Evolutionary conservation across 78 protist genomes (phyloP).

Genomic region (Emiliania huxleyi): DNA sequence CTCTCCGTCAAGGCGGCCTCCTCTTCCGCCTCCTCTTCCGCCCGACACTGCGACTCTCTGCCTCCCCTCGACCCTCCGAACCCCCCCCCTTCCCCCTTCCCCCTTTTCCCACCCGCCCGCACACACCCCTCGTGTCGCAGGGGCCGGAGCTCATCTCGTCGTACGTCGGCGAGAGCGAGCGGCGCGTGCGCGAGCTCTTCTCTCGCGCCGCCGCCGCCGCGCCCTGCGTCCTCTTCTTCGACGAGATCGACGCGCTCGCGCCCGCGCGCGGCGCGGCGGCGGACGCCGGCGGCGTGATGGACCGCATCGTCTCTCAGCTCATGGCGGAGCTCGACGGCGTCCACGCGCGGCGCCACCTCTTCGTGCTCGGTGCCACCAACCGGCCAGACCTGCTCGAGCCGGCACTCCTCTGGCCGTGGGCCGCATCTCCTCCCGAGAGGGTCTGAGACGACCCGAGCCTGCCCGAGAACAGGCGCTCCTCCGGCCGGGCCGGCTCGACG

Average conservation of each 20-base stretch:
- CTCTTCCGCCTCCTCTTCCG: constrained; percentile 57
- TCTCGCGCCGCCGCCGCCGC: constrained; percentile 62
- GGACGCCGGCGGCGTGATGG: constrained; percentile 78
- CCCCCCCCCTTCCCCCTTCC: no score
- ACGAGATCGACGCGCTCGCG: constrained; percentile 88
- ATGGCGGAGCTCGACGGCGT: constrained; percentile 81
- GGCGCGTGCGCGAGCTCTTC: constrained; percentile 77
- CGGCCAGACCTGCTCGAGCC: constrained; percentile 91
- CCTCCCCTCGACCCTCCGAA: no score
- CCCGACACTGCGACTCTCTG: no score
- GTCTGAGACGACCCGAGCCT: no score
- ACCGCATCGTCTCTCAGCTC: constrained; percentile 68
- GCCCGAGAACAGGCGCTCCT: no score
- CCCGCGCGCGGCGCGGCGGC: constrained; percentile 79
- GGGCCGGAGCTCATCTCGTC: constrained; percentile 86
- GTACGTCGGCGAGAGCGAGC: constrained; percentile 89
- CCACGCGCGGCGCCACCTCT: constrained; percentile 53
- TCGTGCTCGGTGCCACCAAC: constrained; percentile 95
- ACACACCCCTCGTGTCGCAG: no score
- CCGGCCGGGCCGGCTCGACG: constrained; percentile 79
- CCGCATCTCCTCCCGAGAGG: no score
- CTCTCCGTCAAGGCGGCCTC: constrained; percentile 55
- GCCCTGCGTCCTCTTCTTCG: constrained; percentile 89
- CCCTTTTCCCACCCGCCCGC: no score
- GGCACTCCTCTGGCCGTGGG: no score